These are phyloP conservation scores for Chaetomiaceae sp. DNA, from an alignment of 2,329 filamentous ascomycete species.

Conservation along the genomic window DNA sequence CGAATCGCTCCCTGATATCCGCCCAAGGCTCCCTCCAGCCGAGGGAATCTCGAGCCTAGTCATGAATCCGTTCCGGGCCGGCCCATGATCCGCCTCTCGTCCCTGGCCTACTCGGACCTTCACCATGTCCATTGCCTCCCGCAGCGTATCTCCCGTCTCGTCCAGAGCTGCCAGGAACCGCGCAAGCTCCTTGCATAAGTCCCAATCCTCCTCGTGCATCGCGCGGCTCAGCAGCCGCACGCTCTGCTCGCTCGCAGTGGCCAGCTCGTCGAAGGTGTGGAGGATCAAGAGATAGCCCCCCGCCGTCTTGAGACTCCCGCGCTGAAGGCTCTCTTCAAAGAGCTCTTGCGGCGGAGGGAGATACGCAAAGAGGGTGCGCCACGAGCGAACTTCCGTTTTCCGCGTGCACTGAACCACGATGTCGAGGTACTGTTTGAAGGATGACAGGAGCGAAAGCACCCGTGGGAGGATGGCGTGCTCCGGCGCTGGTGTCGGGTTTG, in stretches of 20 bases:
- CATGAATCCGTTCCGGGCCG: conserved; percentile 28
- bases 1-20: conserved; percentile 22
- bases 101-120: conserved; percentile 37
- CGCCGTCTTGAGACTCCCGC: conserved; percentile 86
- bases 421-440: conserved; percentile 81
- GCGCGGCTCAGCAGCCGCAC: conserved; percentile 77
- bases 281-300: conserved; percentile 94
- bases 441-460: conserved; percentile 61
- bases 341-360: conserved; percentile 85
- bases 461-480: conserved; percentile 61
- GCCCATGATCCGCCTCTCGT: conserved; percentile 31
- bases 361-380: conserved; percentile 89
- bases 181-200: conserved; percentile 89
- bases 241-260: conserved; percentile 67
- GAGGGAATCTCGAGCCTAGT: conserved; percentile 29
- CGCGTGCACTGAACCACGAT: conserved; percentile 95
- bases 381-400: conserved; percentile 92
- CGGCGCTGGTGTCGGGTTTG: conserved; percentile 49
- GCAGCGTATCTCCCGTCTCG: conserved; percentile 73
- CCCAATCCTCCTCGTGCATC: conserved; percentile 84
- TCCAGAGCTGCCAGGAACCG: conserved; percentile 94
- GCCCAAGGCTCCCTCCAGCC: conserved; percentile 13
- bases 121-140: conserved; percentile 63
- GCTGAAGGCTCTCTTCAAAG: conserved; percentile 85
- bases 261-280: conserved; percentile 72